These are phyloP conservation scores for Chrysanthemum seticuspe DNA, from an alignment of 129 eudicot genomes.

Conservation along the genomic window DNA sequence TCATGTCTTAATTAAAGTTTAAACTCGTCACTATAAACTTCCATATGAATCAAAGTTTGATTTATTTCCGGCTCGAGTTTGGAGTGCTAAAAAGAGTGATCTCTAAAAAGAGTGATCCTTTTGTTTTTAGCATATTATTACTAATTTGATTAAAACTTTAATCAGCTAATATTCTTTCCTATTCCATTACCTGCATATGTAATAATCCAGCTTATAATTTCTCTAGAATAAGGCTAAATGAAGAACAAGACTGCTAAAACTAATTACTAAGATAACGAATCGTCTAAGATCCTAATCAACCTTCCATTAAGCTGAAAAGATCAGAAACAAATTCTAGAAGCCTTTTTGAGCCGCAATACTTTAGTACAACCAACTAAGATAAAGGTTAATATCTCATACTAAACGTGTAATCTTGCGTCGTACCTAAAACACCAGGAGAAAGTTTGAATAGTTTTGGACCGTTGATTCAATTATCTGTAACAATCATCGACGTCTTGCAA, in stretches of 20 bases:
- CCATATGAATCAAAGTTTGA: not conserved
- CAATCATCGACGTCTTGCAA: slow-evolving; percentile 19
- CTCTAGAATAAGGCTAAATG: not conserved
- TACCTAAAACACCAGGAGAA: slow-evolving; percentile 27
- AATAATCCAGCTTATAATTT: not conserved
- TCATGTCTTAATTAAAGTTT: not conserved
- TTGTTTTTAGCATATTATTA: not conserved
- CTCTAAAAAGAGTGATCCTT: not conserved
- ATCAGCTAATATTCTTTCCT: not conserved
- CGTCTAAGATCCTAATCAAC: not conserved
- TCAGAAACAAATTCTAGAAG: slow-evolving; percentile 23
- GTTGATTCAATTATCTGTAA: slow-evolving; percentile 19
- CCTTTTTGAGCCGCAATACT: slow-evolving; percentile 21
- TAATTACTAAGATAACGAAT: too few species aligned
- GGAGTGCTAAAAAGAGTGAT: not conserved
- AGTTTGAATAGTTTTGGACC: slow-evolving; percentile 18
- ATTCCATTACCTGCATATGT: not conserved
- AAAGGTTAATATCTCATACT: not conserved
- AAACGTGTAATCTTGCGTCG: slow-evolving; percentile 18
- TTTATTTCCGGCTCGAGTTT: not conserved
- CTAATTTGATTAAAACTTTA: slow-evolving; percentile 2
- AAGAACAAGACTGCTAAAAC: too few species aligned
- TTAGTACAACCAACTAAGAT: not conserved
- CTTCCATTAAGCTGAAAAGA: slow-evolving; percentile 21
- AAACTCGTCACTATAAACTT: not conserved